These are phyloP conservation scores for Rosellinia necatrix DNA, from an alignment of 2,329 filamentous ascomycete genomes.

Conservation along the genomic window DNA sequence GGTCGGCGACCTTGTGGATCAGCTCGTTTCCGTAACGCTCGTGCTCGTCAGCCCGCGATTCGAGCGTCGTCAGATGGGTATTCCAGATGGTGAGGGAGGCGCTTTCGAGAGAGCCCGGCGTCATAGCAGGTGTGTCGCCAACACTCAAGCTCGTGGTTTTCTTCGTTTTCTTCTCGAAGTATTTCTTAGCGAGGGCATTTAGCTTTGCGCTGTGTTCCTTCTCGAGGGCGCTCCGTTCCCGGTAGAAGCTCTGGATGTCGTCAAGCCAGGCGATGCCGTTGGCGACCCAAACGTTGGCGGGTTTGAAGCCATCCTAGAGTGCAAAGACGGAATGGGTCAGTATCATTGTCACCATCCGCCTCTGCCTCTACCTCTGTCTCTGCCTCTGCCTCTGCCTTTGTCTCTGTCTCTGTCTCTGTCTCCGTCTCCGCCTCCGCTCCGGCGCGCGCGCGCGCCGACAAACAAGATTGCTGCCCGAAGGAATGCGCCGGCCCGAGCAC, in stretches of 20 bases:
- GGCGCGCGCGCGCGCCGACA: not conserved
- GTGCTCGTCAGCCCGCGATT: conserved; percentile 85
- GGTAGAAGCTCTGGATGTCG: conserved; percentile 96
- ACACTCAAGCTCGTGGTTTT: conserved; percentile 88
- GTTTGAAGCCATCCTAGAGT: conserved; percentile 88
- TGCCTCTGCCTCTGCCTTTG: too few species aligned
- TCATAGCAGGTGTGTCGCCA: conserved; percentile 89
- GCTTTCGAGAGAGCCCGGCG: conserved; percentile 92
- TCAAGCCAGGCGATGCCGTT: conserved; percentile 94
- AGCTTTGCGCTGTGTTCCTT: conserved; percentile 96
- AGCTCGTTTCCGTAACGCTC: conserved; percentile 82
- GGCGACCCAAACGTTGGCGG: conserved; percentile 88
- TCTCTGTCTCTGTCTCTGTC: too few species aligned
- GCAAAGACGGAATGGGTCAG: conserved; percentile 11
- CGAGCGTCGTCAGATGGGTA: conserved; percentile 87
- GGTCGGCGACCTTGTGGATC: conserved; percentile 80
- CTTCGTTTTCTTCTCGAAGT: conserved; percentile 94
- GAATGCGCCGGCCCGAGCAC: too few species aligned
- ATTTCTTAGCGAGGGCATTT: conserved; percentile 86
- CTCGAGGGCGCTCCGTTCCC: conserved; percentile 90
- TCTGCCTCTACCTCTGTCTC: too few species aligned
- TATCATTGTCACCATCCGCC: not conserved
- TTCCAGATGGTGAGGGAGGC: conserved; percentile 97
- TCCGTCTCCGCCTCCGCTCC: too few species aligned
- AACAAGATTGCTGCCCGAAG: not conserved